phyloP scores from a whole-genome alignment of 257 asterid genomes.

The Solanum bukasovii region DNA sequence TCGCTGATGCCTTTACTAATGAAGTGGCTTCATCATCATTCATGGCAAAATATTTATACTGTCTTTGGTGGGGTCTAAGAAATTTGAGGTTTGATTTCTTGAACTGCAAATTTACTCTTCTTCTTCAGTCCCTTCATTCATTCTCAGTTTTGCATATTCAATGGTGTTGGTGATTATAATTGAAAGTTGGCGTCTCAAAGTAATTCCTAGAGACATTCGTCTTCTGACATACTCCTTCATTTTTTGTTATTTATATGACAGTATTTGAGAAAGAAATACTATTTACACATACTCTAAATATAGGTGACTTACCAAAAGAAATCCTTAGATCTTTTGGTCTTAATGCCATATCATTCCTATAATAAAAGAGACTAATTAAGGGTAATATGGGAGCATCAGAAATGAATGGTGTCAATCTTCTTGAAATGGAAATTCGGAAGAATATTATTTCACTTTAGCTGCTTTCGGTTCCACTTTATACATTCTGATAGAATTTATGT shows the following conservation, averaged over 20 bases:
- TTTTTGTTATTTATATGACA: not conserved
- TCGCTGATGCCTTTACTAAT: conserved; percentile 82
- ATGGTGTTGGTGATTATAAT: not conserved
- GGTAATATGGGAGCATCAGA: not conserved
- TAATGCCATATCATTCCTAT: not conserved
- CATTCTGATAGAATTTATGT: not conserved
- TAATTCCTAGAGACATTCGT: not conserved
- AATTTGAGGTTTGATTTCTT: conserved; percentile 59
- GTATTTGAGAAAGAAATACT: not conserved
- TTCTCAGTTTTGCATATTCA: not conserved
- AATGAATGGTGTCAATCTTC: not conserved
- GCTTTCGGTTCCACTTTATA: not conserved
- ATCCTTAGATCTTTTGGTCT: not conserved
- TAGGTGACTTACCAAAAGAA: not conserved
- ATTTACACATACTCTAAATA: not conserved
- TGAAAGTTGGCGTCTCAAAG: not conserved
- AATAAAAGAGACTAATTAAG: not conserved
- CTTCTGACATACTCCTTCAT: not conserved
- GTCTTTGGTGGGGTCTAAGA: conserved; percentile 99
- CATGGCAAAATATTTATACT: conserved; percentile 64
- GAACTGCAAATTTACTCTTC: not conserved
- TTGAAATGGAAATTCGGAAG: not conserved
- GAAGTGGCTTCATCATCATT: conserved; percentile 66
- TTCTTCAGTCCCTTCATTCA: not conserved
- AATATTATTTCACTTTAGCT: not conserved